phyloP scores from a whole-genome alignment of 129 eudicot species.

The Glebionis coronaria region DNA sequence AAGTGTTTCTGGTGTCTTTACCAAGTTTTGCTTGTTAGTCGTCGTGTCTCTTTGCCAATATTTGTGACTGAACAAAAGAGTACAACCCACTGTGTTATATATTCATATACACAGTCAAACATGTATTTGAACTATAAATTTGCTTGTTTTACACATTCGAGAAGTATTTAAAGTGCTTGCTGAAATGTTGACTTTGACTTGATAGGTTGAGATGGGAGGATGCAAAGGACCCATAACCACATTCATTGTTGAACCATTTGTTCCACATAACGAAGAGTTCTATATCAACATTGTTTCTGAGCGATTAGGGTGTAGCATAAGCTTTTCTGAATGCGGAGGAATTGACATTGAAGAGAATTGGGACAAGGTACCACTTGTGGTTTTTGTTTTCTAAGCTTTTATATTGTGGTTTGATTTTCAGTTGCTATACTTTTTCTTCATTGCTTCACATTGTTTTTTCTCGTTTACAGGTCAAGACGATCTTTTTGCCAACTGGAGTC shows the following conservation, averaged over 20 bases:
- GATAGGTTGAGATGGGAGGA: conserved; percentile 97
- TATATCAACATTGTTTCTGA: conserved; percentile 95
- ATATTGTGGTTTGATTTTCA: neutral
- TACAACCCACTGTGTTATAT: neutral
- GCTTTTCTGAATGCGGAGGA: conserved; percentile 99
- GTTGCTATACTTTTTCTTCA: neutral
- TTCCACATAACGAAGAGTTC: conserved; percentile 91
- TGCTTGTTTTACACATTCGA: neutral
- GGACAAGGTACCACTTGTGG: conserved; percentile 67
- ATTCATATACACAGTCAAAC: neutral
- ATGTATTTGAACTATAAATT: conserved; percentile 7
- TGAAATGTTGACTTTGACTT: conserved; percentile 15
- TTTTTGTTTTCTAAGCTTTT: neutral
- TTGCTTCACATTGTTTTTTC: neutral
- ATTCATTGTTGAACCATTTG: conserved; percentile 93
- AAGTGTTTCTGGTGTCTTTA: neutral
- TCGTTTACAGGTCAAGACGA: conserved; percentile 73
- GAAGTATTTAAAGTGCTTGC: conserved; percentile 5
- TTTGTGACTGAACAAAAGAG: no score
- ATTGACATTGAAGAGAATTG: conserved; percentile 99
- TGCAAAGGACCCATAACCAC: conserved; percentile 99
- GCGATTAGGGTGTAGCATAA: conserved; percentile 88
- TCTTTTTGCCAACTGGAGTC: conserved; percentile 75
- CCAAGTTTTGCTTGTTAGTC: neutral
- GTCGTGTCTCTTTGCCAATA: no score